Evolutionary conservation across 2,329 filamentous ascomycete species (phyloP).

Genomic region (Hymenoscyphus infarciens): DNA sequence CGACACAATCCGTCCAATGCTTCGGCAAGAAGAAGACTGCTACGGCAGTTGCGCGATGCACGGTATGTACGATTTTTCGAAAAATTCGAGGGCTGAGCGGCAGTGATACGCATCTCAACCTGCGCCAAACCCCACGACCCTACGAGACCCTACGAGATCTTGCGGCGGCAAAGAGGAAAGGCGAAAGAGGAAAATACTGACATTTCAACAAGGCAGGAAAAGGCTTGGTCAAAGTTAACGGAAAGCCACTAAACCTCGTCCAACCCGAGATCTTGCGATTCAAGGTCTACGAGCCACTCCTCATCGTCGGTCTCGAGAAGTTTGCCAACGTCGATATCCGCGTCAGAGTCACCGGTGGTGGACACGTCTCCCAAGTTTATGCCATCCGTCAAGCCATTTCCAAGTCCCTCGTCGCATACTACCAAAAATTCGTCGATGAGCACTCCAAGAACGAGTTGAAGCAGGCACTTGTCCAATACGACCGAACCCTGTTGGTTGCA

Average conservation of each 20-base stretch:
- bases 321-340: conserved; percentile 96
- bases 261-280: conserved; percentile 97
- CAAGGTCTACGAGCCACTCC: conserved; percentile 99
- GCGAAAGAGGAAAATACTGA: conserved; percentile 24
- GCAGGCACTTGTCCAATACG: conserved; percentile 92
- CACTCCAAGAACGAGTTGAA: conserved; percentile 99
- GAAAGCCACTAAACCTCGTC: conserved; percentile 88
- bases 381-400: conserved; percentile 98
- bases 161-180: not conserved
- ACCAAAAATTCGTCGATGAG: conserved; percentile 99
- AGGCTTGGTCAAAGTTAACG: conserved; percentile 98
- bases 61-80: conserved; percentile 48
- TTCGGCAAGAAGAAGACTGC: conserved; percentile 97
- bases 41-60: conserved; percentile 72
- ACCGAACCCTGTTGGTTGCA: conserved; percentile 95
- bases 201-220: conserved; percentile 58
- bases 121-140: not conserved
- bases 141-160: not conserved
- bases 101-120: not conserved
- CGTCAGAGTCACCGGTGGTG: conserved; percentile 93
- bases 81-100: not conserved
- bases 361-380: conserved; percentile 96
- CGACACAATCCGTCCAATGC: conserved; percentile 86
- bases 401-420: conserved; percentile 97
- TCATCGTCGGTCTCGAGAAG: conserved; percentile 96